Percentiles rank a stretch among this genome's conserved stretches.
These are phyloP conservation scores for Mortierella sp. DNA, from an alignment of 371 early-diverging fungal species.

Conservation along the genomic window DNA sequence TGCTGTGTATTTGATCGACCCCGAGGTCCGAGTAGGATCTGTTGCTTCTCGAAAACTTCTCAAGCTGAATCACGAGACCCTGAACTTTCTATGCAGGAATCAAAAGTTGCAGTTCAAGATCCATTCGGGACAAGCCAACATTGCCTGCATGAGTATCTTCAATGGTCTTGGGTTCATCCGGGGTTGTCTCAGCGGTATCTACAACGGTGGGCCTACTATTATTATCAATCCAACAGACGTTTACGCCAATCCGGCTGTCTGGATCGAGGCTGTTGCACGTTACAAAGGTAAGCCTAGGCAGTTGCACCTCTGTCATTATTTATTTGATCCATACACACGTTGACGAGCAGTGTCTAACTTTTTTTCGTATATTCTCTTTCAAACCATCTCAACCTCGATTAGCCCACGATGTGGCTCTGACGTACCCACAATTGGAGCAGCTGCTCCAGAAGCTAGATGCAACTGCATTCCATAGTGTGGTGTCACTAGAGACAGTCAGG, in stretches of 20 bases:
- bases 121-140: constrained; percentile 69
- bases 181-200: constrained; percentile 78
- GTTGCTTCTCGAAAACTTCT: constrained; percentile 62
- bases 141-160: constrained; percentile 77
- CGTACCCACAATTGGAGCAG: constrained; percentile 82
- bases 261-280: constrained; percentile 43
- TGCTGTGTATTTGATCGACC: constrained; percentile 69
- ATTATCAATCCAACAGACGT: constrained; percentile 34
- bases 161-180: constrained; percentile 84
- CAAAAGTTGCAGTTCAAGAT: constrained; percentile 85
- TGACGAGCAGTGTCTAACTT: no score
- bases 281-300: constrained; percentile 34
- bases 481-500: constrained; percentile 71
- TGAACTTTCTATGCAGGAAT: constrained; percentile 81
- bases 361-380: background rate
- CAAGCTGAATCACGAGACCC: constrained; percentile 71
- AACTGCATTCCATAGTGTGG: constrained; percentile 16
- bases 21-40: constrained; percentile 63
- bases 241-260: constrained; percentile 56
- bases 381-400: background rate
- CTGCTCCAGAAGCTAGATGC: constrained; percentile 69
- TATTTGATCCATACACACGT: no score
- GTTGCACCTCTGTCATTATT: no score
- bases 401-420: constrained; percentile 83
- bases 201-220: constrained; percentile 50